Evolutionary conservation across 768 basidiomycete genomes (phyloP).

Genomic region (Terana coerulea): DNA sequence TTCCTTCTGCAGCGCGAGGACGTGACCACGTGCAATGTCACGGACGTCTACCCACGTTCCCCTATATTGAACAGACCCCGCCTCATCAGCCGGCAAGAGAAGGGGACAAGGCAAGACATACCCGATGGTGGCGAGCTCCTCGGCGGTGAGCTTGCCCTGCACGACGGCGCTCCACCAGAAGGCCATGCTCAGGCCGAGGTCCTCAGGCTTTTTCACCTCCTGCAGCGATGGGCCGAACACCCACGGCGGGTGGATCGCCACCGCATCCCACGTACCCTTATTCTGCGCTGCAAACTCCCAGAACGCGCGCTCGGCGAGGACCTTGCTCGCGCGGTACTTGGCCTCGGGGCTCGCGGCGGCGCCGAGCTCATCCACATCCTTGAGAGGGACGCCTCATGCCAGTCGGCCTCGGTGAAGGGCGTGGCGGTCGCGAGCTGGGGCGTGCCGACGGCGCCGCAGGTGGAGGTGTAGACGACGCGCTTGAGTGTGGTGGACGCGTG

Average conservation of each 20-base stretch:
- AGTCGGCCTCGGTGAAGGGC: constrained; percentile 50
- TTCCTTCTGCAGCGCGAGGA: constrained; percentile 44
- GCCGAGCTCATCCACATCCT: constrained; percentile 44
- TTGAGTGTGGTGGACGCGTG: constrained; percentile 14
- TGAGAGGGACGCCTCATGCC: constrained; percentile 50
- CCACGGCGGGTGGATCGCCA: not conserved
- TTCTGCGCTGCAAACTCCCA: constrained; percentile 41
- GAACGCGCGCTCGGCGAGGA: constrained; percentile 48
- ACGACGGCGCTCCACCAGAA: constrained; percentile 18
- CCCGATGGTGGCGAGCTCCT: not conserved
- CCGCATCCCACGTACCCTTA: not conserved
- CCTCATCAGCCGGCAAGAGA: not conserved
- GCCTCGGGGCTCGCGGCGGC: constrained; percentile 30
- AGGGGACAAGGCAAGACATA: not conserved
- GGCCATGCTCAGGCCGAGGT: constrained; percentile 31
- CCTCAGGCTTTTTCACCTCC: constrained; percentile 24
- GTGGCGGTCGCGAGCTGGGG: not conserved
- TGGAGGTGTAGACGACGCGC: not conserved
- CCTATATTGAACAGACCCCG: not conserved
- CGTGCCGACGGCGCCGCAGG: not conserved
- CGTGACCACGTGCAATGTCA: constrained; percentile 53
- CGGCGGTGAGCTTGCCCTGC: not conserved
- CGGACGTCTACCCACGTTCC: constrained; percentile 41
- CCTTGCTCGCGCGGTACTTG: constrained; percentile 55
- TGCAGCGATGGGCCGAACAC: constrained; percentile 18